These are phyloP conservation scores for Alternaria atra DNA, from an alignment of 2,329 filamentous ascomycete genomes.

Conservation along the genomic window DNA sequence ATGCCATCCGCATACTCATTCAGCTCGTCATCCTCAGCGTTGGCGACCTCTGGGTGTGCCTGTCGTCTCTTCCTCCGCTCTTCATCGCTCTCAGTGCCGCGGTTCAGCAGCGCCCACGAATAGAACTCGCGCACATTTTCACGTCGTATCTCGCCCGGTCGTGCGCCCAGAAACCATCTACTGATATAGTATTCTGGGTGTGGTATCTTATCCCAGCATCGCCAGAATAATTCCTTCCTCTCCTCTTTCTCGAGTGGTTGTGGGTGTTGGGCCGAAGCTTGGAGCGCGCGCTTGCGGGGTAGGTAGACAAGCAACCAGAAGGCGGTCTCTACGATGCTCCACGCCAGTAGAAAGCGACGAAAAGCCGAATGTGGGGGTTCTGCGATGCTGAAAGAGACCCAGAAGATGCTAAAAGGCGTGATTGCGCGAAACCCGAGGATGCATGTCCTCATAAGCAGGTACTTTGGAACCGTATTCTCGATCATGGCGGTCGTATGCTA, in stretches of 20 bases:
- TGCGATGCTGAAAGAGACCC: conserved; percentile 51
- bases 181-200: conserved; percentile 66
- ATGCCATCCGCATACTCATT: conserved; percentile 64
- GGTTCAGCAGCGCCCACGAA: conserved; percentile 73
- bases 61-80: conserved; percentile 23
- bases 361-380: conserved; percentile 42
- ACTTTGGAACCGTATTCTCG: conserved; percentile 50
- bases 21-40: conserved; percentile 59
- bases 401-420: conserved; percentile 60
- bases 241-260: conserved; percentile 56
- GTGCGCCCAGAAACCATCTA: conserved; percentile 72
- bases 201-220: conserved; percentile 64
- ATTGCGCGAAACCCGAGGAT: conserved; percentile 61
- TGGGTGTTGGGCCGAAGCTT: conserved; percentile 62
- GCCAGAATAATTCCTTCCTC: conserved; percentile 65
- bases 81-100: conserved; percentile 50
- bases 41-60: conserved; percentile 26
- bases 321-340: conserved; percentile 60
- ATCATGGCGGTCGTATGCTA: conserved; percentile 46
- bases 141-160: conserved; percentile 65
- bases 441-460: conserved; percentile 58
- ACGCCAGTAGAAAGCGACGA: conserved; percentile 52
- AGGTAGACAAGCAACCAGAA: conserved; percentile 66
- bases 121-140: conserved; percentile 75
- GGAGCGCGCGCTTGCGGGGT: conserved; percentile 61